Evolutionary conservation across 352 stramenopile species (phyloP), one percentile per base, ranked within the genome.

Genomic region (Phytophthora constricta): DNA sequence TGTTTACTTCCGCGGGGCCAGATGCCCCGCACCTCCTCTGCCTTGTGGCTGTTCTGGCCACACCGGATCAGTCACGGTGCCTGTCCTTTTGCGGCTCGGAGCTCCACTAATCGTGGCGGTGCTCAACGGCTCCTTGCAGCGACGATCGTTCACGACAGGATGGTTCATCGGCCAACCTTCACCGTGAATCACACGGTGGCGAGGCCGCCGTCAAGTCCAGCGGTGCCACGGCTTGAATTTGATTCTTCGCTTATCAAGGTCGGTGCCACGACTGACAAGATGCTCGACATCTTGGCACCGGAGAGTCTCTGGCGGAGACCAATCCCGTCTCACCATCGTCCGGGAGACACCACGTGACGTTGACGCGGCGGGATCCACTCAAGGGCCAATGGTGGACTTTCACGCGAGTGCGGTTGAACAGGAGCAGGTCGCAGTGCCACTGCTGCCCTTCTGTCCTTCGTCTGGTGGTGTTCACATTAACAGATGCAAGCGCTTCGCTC

Each of bases 41-140:
- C 50, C 58, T 65, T 23, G 14, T 47, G 41, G 41, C 10, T 17
- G 41, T 47, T 47, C 41, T 47, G 17, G 16, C 41, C 41, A 23
- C 41, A 11, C 1, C 41, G 1, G 41, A 47, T 20, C 16, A 47
- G 43, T 26, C 50, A 27, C 41, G 41, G 52, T 41, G 9, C 34
- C 27, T n/a, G n/a, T 23, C 26, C 17, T 46, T 42, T 48, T 22
- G 34, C 37, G 19, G 55, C n/a, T 9, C 37, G n/a, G 43, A 23
- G 51, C 62, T 34, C 52, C 37, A 53, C 28, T 52, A 14, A 58
- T 63, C 46, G 45, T 58, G 61, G 61, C 33, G 61, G 61, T 34
- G 37, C 34, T 48, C 26, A n/a, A 70, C 27, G 16, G 39, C 54
- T 57, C 28, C 31, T 51, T 51, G 14, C 39, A 49, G 23, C 33